phyloP scores from a whole-genome alignment of 2,329 filamentous ascomycete species.

The Aspergillus transmontanensis region DNA sequence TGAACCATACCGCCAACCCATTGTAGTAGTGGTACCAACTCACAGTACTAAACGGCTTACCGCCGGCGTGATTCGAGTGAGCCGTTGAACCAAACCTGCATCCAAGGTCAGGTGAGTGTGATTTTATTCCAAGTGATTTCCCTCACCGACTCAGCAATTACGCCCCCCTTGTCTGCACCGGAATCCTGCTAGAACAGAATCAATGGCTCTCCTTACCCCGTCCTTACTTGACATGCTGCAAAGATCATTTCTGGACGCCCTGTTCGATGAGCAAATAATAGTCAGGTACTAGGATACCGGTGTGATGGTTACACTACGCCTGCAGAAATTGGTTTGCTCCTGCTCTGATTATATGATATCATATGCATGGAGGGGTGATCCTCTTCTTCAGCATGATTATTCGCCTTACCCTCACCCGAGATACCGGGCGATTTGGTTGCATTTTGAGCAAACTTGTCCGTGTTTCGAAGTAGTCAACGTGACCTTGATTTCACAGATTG shows the following conservation, averaged over 20 bases:
- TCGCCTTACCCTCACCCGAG: background rate
- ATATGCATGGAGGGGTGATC: slow-evolving; percentile 6
- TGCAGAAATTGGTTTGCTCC: slow-evolving; percentile 6
- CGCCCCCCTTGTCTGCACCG: background rate
- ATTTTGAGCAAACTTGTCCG: background rate
- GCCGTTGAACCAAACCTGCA: background rate
- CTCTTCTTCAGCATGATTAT: background rate
- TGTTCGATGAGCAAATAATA: background rate
- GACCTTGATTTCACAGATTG: background rate
- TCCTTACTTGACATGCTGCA: background rate
- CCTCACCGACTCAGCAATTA: background rate
- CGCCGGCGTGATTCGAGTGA: background rate
- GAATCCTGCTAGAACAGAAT: background rate
- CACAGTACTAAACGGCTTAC: too few relatives aligned
- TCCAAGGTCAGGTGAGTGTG: background rate
- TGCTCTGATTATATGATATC: slow-evolving; percentile 9
- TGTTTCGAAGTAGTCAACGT: background rate
- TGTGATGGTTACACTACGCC: slow-evolving; percentile 8
- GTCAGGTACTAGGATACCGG: background rate
- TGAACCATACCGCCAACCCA: background rate
- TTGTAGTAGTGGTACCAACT: background rate
- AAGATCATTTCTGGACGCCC: background rate
- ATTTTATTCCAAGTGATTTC: background rate
- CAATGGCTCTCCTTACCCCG: background rate
- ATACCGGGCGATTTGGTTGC: background rate